These are phyloP conservation scores for Amanita exitialis DNA, from an alignment of 768 basidiomycete species.

Conservation along the genomic window DNA sequence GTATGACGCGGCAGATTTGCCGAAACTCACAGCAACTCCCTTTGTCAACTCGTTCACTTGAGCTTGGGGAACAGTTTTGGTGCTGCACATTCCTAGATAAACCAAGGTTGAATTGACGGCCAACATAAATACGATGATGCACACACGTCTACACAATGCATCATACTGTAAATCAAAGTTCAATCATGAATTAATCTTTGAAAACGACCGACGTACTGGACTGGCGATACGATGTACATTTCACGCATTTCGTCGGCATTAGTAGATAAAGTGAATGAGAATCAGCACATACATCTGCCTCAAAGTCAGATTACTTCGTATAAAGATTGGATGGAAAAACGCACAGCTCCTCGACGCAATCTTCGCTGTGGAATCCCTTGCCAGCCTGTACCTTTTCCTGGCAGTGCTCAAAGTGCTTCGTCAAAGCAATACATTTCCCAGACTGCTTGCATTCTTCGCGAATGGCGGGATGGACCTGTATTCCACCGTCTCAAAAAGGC, in stretches of 20 bases:
- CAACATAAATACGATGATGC: background rate
- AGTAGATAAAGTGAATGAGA: background rate
- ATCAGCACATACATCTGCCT: constrained; percentile 14
- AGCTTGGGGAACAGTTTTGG: constrained; percentile 82
- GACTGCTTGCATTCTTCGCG: constrained; percentile 68
- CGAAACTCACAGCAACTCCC: background rate
- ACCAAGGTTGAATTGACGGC: constrained; percentile 23
- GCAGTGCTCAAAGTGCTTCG: constrained; percentile 86
- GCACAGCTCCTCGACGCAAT: constrained; percentile 87
- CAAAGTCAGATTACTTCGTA: constrained; percentile 6
- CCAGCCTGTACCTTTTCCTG: constrained; percentile 79
- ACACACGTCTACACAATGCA: constrained; percentile 88
- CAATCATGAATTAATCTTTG: background rate
- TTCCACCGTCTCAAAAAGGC: background rate
- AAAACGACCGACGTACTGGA: background rate
- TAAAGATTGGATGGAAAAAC: constrained; percentile 19
- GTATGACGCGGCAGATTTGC: background rate
- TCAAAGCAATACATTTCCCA: constrained; percentile 52
- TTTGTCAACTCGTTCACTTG: background rate
- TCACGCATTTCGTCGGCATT: constrained; percentile 1
- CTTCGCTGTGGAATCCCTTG: constrained; percentile 81
- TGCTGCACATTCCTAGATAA: constrained; percentile 39
- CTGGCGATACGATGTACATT: background rate
- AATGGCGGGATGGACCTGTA: constrained; percentile 56
- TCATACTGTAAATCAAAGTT: constrained; percentile 43